These are phyloP conservation scores for Linum trigynum DNA, from an alignment of 345 rosid species.

Conservation along the genomic window DNA sequence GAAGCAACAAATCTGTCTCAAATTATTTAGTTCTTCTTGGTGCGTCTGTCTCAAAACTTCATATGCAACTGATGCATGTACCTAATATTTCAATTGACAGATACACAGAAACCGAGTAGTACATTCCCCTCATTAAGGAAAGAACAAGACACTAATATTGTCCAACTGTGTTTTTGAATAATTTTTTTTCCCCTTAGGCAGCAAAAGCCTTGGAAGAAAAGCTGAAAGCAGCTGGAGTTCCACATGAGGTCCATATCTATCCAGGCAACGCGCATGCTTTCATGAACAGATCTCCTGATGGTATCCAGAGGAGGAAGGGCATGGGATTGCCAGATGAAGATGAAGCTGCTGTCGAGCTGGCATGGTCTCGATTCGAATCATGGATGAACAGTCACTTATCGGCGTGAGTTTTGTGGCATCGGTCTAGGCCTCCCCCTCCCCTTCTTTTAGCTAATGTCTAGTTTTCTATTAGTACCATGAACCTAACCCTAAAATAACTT, in stretches of 20 bases:
- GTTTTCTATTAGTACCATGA: not conserved
- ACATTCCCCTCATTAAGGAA: too few species aligned
- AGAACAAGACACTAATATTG: not conserved
- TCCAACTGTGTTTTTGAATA: not conserved
- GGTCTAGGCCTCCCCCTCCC: not conserved
- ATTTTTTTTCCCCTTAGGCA: constrained; percentile 40
- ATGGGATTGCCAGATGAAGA: constrained; percentile 88
- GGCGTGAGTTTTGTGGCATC: not conserved
- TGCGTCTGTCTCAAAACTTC: too few species aligned
- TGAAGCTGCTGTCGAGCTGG: constrained; percentile 67
- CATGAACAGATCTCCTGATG: constrained; percentile 73
- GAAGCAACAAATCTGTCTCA: too few species aligned
- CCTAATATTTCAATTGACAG: not conserved
- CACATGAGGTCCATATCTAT: constrained; percentile 73
- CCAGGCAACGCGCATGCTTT: constrained; percentile 70
- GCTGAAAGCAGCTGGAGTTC: constrained; percentile 64
- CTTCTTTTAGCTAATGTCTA: not conserved
- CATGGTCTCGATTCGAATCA: constrained; percentile 79
- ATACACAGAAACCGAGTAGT: too few species aligned
- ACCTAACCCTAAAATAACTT: too few species aligned
- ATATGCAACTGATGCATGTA: not conserved
- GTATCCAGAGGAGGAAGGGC: constrained; percentile 61
- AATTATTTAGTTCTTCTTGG: too few species aligned
- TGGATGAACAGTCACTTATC: constrained; percentile 69
- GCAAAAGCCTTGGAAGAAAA: constrained; percentile 79